Evolutionary conservation across 192 early-diverging fungal genomes (phyloP), one percentile per base, ranked within the genome.

Genomic region (Rhizophagus sp.): DNA sequence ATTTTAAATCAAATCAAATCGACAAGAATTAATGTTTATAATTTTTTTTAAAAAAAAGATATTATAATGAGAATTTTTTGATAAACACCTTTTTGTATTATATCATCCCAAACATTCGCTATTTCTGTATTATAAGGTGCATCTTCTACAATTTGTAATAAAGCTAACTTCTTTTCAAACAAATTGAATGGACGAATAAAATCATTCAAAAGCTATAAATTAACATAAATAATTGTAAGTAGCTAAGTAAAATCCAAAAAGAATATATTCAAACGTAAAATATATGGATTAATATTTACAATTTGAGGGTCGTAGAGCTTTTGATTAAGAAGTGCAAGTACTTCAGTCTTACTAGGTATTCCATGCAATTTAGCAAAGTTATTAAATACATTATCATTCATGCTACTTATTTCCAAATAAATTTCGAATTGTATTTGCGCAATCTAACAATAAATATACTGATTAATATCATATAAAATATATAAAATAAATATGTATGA

Each of bases 361-460:
- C 71, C 47, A 13, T 24, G 24, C 8, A 25, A 33, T 4, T 22
- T 36, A 2, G 25, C 47, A n/a, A 50, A 22, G 13, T 50, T 50
- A 27, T 30, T 73, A 30, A 47, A 73, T 8, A 27, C 47, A 4
- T 3, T 24, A 25, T 73, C 47, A 17, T 25, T 12, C 22, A 73
- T 73, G 5, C 11, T 30, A 50, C 44, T n/a, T 73, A 73, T 52
- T 15, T n/a, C 71, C 1, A 12, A 1, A 50, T 30, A 52, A 50
- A 73, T 73, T 24, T 73, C 71, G 13, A 50, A 73, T 73, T 73
- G 71, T 50, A 73, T 73, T 73, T 73, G 41, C 1, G 71, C 71
- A 17, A 73, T 47, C 71, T 70, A 24, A n/a, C 8, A 39, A 24
- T 36, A 11, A 66, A 30, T 12, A 15, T 30, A n/a, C 6, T 30